Evolutionary conservation across 1,284 basidiomycete genomes (phyloP).

Genomic region (Singerocomus rubriflavus): DNA sequence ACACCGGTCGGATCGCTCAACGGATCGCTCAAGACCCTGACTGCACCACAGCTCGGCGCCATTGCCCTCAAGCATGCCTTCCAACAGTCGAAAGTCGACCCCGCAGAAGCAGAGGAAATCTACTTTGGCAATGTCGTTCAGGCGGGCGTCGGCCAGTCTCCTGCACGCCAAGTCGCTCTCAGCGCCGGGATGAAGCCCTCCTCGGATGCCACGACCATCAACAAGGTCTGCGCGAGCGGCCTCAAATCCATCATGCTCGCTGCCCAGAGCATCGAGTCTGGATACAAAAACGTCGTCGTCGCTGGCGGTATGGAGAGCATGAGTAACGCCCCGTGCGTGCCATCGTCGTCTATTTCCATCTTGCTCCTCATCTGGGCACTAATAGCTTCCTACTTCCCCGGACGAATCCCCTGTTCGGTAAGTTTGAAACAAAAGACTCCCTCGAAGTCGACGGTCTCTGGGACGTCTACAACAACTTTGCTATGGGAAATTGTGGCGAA

Average conservation of each 20-base stretch:
- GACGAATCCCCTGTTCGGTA: conserved; percentile 84
- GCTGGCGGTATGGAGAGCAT: conserved; percentile 99
- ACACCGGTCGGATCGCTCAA: conserved; percentile 95
- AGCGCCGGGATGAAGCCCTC: conserved; percentile 76
- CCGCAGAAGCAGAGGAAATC: conserved; percentile 86
- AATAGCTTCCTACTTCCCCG: conserved; percentile 91
- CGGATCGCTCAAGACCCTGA: conserved; percentile 84
- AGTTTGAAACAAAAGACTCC: conserved; percentile 85
- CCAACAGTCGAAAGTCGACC: conserved; percentile 75
- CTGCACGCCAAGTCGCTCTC: conserved; percentile 93
- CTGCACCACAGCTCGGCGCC: conserved; percentile 88
- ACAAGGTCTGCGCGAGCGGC: conserved; percentile 98
- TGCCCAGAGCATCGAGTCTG: conserved; percentile 85
- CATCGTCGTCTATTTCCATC: not conserved
- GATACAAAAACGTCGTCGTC: conserved; percentile 83
- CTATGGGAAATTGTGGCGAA: conserved; percentile 97
- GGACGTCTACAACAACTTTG: conserved; percentile 94
- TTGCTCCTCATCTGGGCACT: conserved; percentile 3
- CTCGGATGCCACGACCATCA: conserved; percentile 98
- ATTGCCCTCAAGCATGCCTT: conserved; percentile 91
- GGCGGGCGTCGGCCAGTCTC: conserved; percentile 93
- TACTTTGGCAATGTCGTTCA: conserved; percentile 98
- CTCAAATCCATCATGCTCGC: conserved; percentile 95
- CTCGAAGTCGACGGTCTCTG: conserved; percentile 92
- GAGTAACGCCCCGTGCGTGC: conserved; percentile 87